phyloP scores from a whole-genome alignment of 176 grass and related monocot species.

The Triticum timopheevii region DNA sequence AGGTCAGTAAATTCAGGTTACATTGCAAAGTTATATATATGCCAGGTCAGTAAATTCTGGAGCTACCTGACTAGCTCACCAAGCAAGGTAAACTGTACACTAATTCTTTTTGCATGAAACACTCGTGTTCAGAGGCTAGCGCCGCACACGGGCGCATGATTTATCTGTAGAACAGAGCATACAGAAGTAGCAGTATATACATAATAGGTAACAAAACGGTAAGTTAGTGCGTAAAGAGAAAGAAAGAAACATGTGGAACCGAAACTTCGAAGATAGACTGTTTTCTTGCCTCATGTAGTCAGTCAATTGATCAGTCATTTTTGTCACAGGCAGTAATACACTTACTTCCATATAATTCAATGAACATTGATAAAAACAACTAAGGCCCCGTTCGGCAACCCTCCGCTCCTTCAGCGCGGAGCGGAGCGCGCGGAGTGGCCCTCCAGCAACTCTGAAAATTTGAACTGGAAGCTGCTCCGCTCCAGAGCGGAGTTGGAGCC shows the following conservation, averaged over 20 bases:
- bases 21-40: too few species aligned
- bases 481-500: too few species aligned
- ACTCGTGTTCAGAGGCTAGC: neutral
- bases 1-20: too few species aligned
- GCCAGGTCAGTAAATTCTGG: too few species aligned
- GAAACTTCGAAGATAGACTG: neutral
- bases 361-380: neutral
- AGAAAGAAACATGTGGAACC: neutral
- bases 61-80: neutral
- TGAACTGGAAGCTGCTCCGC: too few species aligned
- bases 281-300: neutral
- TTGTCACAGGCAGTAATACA: conserved; percentile 14
- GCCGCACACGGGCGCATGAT: neutral
- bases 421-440: too few species aligned
- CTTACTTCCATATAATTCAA: conserved; percentile 8
- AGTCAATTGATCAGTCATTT: neutral
- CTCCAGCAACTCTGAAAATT: too few species aligned
- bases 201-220: neutral
- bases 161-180: neutral
- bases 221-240: neutral
- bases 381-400: neutral
- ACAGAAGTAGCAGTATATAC: neutral
- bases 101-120: neutral
- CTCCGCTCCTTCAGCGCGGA: too few species aligned
- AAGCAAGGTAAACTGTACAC: neutral